Conservation (phyloP, 139 green algal genomes). For the Chlorella sp. region DNA sequence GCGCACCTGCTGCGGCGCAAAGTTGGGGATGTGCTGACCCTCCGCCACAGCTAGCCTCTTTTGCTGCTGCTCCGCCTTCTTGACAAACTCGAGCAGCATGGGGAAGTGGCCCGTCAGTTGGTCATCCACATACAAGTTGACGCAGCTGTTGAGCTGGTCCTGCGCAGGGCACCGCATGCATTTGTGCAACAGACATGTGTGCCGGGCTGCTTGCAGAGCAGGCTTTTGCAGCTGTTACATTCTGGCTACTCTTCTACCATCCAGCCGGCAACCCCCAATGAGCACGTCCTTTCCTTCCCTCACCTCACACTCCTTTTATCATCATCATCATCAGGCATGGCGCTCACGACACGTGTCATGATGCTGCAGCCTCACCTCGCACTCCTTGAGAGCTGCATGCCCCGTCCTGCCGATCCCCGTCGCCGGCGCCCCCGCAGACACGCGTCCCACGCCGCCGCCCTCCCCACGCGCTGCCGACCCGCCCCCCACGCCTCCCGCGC, state of each 20-base stretch:
- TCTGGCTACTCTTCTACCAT: not conserved
- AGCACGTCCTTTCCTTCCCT: too few relatives aligned
- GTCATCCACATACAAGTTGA: slow-evolving; percentile 77
- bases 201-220: too few relatives aligned
- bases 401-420: slow-evolving; percentile 50
- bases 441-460: not conserved
- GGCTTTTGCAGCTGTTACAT: too few relatives aligned
- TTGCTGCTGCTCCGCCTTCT: slow-evolving; percentile 58
- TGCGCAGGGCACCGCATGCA: too few relatives aligned
- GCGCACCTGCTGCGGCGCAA: slow-evolving; percentile 32
- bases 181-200: too few relatives aligned
- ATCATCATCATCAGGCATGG: too few relatives aligned
- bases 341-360: too few relatives aligned
- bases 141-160: slow-evolving; percentile 49
- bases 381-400: slow-evolving; percentile 64
- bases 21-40: slow-evolving; percentile 48
- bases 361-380: slow-evolving; percentile 65
- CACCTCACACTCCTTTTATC: too few relatives aligned
- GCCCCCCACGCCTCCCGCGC: too few relatives aligned
- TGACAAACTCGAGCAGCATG: slow-evolving; percentile 70
- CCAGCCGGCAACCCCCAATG: too few relatives aligned
- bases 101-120: slow-evolving; percentile 70
- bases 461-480: too few relatives aligned
- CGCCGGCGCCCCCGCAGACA: not conserved
- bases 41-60: slow-evolving; percentile 48